phyloP scores from a whole-genome alignment of 2,329 filamentous ascomycete species.

The Apiospora pterosperma region DNA sequence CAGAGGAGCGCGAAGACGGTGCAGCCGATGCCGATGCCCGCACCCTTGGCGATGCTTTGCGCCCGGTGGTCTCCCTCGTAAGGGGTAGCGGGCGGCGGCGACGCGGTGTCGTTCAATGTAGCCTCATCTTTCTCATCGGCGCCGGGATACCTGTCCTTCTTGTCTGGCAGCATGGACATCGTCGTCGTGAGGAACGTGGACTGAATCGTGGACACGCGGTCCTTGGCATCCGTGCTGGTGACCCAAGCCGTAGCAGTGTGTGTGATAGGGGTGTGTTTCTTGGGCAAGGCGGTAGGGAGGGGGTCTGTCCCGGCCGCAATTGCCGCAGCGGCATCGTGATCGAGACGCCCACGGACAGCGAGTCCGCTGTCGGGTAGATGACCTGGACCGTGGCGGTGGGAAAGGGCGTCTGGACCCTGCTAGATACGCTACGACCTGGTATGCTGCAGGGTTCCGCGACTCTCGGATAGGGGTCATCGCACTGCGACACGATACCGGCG shows the following conservation, averaged over 20 bases:
- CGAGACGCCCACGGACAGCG: constrained; percentile 7
- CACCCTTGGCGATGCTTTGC: neutral
- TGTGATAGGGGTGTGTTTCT: neutral
- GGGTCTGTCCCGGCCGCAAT: neutral
- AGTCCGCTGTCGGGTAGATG: constrained; percentile 2
- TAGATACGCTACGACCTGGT: neutral
- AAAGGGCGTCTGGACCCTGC: constrained; percentile 1
- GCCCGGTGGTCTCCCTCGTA: neutral
- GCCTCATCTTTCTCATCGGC: too few species aligned
- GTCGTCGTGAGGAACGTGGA: neutral
- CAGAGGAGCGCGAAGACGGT: neutral
- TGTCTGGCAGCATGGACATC: neutral
- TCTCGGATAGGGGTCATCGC: neutral
- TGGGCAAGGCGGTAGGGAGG: neutral
- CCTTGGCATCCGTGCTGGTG: neutral
- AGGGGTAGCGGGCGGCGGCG: neutral
- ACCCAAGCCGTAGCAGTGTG: neutral
- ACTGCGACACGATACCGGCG: neutral
- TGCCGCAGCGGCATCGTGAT: neutral
- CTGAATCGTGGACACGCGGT: neutral
- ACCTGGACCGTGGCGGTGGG: constrained; percentile 1
- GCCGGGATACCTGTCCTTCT: neutral
- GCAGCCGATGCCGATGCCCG: neutral
- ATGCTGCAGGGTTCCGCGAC: neutral
- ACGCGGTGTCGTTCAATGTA: neutral